Conservation (phyloP, 2,329 filamentous ascomycete species). For the Exophiala alcalophila region DNA sequence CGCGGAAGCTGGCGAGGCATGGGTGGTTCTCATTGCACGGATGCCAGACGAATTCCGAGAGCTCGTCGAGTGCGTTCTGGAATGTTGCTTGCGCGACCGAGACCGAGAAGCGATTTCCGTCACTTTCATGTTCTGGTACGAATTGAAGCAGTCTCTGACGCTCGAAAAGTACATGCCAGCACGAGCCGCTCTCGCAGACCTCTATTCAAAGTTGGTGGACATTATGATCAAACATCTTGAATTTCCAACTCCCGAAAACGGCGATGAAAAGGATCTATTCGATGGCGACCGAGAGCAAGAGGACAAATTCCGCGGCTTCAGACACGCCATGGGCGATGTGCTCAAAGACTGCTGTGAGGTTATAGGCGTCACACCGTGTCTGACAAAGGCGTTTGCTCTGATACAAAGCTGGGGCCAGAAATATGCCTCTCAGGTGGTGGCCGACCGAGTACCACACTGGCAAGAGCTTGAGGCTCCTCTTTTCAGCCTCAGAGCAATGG, state of each 20-base stretch:
- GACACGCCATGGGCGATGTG: constrained; percentile 96
- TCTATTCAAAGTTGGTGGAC: constrained; percentile 88
- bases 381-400: constrained; percentile 80
- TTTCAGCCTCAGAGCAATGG: constrained; percentile 93
- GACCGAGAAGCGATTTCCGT: constrained; percentile 89
- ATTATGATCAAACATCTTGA: constrained; percentile 88
- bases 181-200: constrained; percentile 69
- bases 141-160: constrained; percentile 93
- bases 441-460: constrained; percentile 82
- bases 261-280: constrained; percentile 78
- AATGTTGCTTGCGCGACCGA: constrained; percentile 81
- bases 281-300: constrained; percentile 94
- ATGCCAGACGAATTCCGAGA: constrained; percentile 76
- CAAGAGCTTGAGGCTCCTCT: constrained; percentile 92
- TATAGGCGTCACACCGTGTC: constrained; percentile 85
- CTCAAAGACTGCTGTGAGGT: constrained; percentile 97
- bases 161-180: constrained; percentile 85
- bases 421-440: constrained; percentile 71
- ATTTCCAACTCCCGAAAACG: constrained; percentile 73
- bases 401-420: constrained; percentile 86
- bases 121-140: constrained; percentile 98
- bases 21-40: constrained; percentile 87
- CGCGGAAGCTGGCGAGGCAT: constrained; percentile 87
- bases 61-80: constrained; percentile 85
- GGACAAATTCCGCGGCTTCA: constrained; percentile 94